Base-by-base conservation (phyloP, 2,329 filamentous ascomycete genomes). In the Metarhizium brunneum region DNA sequence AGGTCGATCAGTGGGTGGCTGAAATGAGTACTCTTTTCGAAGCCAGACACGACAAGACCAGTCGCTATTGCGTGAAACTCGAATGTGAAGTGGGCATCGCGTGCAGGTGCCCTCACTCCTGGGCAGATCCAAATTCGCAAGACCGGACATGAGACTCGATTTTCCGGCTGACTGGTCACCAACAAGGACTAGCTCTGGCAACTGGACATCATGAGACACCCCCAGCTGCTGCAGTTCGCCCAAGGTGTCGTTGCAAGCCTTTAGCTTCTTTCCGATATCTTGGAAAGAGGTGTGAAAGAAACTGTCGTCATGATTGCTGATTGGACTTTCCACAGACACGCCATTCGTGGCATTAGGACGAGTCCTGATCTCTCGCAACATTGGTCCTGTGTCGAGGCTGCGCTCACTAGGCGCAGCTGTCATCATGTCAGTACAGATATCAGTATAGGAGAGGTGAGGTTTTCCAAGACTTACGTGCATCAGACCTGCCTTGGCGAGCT, bases 81-180 rank as follows among this genome's bases (percentile, higher is more conserved):
- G 85, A 52, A 95, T 94, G 54, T 91, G 87, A 0, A 95, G 79
- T 0, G 90, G 90, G 56, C 89, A 95, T 0, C 87, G 74, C 0
- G 91, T 96, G 64, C 91, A 95, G 0, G 86, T 88, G 0, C 86
- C 87, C 4, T 81, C 80, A 45, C 80, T 82, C 2, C 86, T 78
- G 0, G 90, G 90, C 0, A 92, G 81, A 20, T 84, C 84, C 29
- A 94, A 85, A 4, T 85, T 87, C 0, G 80, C 76, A 50, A 88
- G 80, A 0, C 81, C 84, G 13, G 84, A 84, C 79, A 81, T 81
- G 5, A 81, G 65, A 32, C 74, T 90, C 0, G 85, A 90, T 66
- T 96, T 96, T 0, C 91, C 92, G 0, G 90, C 87, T 0, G 83
- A 88, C 64, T 96, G 91, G 51, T 95, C 90, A 0, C 91, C 91